A percentile compares a stretch with the other conserved stretches of the same genome.
These are phyloP conservation scores for Candida glaebosa DNA, from an alignment of 805 yeast species.

Conservation along the genomic window DNA sequence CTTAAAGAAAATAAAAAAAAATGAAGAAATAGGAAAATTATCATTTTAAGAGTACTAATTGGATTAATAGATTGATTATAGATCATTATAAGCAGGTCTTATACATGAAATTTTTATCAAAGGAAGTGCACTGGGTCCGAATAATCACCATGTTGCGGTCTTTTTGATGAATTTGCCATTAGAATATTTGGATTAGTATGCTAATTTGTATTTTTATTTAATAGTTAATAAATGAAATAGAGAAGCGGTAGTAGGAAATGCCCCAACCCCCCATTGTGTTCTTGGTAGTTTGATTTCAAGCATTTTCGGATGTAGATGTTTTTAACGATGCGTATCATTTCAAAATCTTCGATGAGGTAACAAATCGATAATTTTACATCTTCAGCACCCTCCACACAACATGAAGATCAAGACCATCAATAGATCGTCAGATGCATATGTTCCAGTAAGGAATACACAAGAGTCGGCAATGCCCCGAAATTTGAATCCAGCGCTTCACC, in stretches of 20 bases:
- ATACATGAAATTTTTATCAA: not conserved
- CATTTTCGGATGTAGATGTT: too few species aligned
- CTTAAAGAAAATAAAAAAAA: too few species aligned
- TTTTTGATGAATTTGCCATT: not conserved
- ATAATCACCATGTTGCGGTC: too few species aligned
- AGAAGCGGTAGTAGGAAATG: too few species aligned
- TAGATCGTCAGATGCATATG: constrained; percentile 86
- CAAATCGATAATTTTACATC: too few species aligned
- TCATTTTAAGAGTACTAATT: too few species aligned
- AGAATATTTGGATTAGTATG: not conserved
- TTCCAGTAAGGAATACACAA: constrained; percentile 89
- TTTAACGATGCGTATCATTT: not conserved
- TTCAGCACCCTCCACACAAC: not conserved
- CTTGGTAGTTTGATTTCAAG: too few species aligned
- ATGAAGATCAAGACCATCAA: constrained; percentile 88
- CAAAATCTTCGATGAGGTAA: not conserved
- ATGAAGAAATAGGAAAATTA: not conserved
- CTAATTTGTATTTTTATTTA: too few species aligned
- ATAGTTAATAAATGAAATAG: not conserved
- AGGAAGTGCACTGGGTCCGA: too few species aligned
- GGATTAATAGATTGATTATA: constrained; percentile 1
- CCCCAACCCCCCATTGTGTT: too few species aligned
- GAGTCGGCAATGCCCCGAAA: constrained; percentile 85
- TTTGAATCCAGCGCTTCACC: constrained; percentile 90
- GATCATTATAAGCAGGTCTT: constrained; percentile 6